These are phyloP conservation scores for Combretum micranthum DNA, from an alignment of 345 rosid species.

Conservation along the genomic window DNA sequence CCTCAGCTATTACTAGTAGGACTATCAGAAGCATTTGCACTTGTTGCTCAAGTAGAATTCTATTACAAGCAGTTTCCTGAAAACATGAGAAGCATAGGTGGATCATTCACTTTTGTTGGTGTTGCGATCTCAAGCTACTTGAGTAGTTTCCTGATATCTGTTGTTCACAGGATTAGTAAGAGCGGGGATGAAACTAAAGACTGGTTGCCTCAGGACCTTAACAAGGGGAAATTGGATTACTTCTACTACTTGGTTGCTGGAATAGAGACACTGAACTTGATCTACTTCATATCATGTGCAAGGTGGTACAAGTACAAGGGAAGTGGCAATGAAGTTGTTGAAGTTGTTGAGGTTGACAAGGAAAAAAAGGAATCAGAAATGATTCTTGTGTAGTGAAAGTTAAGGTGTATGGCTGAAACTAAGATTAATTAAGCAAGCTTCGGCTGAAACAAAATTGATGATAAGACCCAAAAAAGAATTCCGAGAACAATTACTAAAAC, in stretches of 20 bases:
- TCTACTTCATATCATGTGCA: conserved; percentile 24
- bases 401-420: too few relatives aligned
- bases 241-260: conserved; percentile 34
- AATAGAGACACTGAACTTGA: conserved; percentile 21
- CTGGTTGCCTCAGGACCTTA: conserved; percentile 15
- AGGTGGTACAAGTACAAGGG: conserved; percentile 32
- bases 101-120: neutral
- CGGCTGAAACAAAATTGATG: too few relatives aligned
- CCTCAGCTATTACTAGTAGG: conserved; percentile 36
- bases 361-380: conserved; percentile 9
- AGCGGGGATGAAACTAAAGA: neutral
- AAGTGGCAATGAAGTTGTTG: neutral
- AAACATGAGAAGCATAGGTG: neutral
- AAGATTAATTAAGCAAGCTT: too few relatives aligned
- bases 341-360: conserved; percentile 7
- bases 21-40: conserved; percentile 5
- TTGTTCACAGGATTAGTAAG: too few relatives aligned
- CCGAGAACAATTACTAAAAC: too few relatives aligned
- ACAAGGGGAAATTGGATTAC: conserved; percentile 35
- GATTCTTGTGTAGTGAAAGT: too few relatives aligned
- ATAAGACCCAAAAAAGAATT: too few relatives aligned
- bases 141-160: too few relatives aligned
- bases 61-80: neutral
- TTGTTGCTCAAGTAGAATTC: neutral
- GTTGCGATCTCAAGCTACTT: neutral